phyloP scores from a whole-genome alignment of 495 filamentous ascomycete genomes.

The Hypoxylon fragiforme region DNA sequence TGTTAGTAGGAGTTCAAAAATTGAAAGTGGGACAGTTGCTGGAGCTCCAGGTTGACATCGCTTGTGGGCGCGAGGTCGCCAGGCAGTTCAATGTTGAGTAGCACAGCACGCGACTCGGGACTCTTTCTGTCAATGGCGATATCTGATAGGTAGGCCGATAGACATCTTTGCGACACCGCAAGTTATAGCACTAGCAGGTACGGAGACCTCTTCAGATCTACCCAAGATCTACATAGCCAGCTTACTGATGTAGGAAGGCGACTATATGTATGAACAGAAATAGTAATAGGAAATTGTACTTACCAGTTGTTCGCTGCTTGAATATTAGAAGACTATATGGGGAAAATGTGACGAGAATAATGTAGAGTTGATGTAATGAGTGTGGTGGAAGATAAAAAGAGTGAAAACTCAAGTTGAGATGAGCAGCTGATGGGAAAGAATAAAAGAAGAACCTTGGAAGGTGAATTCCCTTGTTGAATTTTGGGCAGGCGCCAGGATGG shows the following conservation, averaged over 20 bases:
- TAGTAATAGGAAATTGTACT: conserved; percentile 1
- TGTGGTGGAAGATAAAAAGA: conserved; percentile 10
- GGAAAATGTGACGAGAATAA: conserved; percentile 15
- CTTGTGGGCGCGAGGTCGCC: not conserved
- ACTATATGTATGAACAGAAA: not conserved
- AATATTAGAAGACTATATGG: conserved; percentile 26
- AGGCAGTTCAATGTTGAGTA: not conserved
- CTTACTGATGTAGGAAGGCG: not conserved
- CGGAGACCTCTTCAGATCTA: not conserved
- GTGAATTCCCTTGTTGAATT: not conserved
- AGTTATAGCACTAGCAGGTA: not conserved
- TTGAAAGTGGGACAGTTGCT: not conserved
- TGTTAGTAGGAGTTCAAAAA: not conserved
- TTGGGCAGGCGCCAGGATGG: conserved; percentile 10
- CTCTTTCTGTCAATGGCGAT: conserved; percentile 4
- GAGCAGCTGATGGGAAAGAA: conserved; percentile 13
- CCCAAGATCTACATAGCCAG: not conserved
- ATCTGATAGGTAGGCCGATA: too few relatives aligned
- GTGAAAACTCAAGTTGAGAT: conserved; percentile 13
- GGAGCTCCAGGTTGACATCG: not conserved
- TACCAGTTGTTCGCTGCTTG: conserved; percentile 15
- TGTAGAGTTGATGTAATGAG: conserved; percentile 14
- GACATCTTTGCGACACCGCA: conserved; percentile 14
- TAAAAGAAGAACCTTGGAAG: conserved; percentile 12
- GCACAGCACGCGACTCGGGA: not conserved